phyloP scores from a whole-genome alignment of 371 early-diverging fungal species.

The Rhizopus arrhizus region DNA sequence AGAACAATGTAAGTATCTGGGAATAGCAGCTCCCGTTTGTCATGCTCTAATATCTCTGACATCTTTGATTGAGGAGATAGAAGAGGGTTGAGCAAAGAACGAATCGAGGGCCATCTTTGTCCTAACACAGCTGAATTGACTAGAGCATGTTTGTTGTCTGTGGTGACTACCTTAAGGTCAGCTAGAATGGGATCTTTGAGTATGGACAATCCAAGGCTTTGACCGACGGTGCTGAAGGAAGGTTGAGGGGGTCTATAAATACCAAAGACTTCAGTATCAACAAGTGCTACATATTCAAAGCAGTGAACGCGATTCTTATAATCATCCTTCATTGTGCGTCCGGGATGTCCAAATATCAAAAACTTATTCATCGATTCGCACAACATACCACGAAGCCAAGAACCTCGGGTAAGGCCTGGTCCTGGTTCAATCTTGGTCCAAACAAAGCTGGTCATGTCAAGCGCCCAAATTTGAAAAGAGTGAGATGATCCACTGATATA shows the following conservation, averaged over 20 bases:
- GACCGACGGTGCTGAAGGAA: constrained; percentile 37
- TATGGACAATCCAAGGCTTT: constrained; percentile 63
- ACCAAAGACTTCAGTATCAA: constrained; percentile 70
- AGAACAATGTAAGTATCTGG: constrained; percentile 62
- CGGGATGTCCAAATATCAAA: constrained; percentile 73
- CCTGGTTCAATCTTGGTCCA: constrained; percentile 76
- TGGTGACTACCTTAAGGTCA: constrained; percentile 59
- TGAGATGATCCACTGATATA: constrained; percentile 60
- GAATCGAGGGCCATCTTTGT: constrained; percentile 66
- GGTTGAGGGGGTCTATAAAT: constrained; percentile 49
- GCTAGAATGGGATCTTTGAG: constrained; percentile 57
- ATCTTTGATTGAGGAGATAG: constrained; percentile 16
- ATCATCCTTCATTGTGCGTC: constrained; percentile 63
- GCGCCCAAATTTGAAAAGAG: constrained; percentile 74
- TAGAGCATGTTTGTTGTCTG: constrained; percentile 55
- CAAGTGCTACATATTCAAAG: constrained; percentile 60
- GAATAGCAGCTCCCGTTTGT: constrained; percentile 36
- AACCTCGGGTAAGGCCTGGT: constrained; percentile 60
- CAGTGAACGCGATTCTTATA: constrained; percentile 71
- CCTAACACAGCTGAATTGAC: constrained; percentile 66
- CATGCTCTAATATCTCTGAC: constrained; percentile 8
- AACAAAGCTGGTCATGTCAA: constrained; percentile 58
- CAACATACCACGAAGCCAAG: constrained; percentile 73
- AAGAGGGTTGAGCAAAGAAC: constrained; percentile 24
- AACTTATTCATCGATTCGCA: constrained; percentile 61